Evolutionary conservation across 2,329 filamentous ascomycete species (phyloP).

Genomic region (Paracoccidioides brasiliensis): DNA sequence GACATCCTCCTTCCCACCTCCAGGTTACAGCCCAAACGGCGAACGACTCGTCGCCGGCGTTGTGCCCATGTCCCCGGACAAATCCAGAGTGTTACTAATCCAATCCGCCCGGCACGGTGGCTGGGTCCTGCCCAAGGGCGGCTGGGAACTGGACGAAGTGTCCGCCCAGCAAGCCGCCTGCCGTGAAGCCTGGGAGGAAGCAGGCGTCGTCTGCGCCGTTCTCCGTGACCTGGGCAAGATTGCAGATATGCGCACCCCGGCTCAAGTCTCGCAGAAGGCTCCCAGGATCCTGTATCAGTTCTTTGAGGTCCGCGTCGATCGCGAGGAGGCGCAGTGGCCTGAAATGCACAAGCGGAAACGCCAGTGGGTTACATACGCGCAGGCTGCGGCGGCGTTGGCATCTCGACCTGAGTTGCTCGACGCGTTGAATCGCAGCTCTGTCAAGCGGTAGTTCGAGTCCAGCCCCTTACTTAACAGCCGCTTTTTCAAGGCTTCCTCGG

Average conservation of each 20-base stretch:
- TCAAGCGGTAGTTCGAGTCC: constrained; percentile 34
- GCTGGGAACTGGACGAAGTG: constrained; percentile 90
- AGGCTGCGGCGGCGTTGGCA: constrained; percentile 66
- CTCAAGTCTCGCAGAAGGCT: constrained; percentile 42
- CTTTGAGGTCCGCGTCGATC: constrained; percentile 72
- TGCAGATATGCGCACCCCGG: constrained; percentile 55
- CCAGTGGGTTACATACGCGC: constrained; percentile 74
- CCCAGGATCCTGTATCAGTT: constrained; percentile 53
- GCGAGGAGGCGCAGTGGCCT: constrained; percentile 79
- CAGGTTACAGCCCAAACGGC: constrained; percentile 84
- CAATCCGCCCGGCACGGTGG: constrained; percentile 81
- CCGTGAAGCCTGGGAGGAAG: constrained; percentile 96
- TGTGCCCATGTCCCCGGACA: constrained; percentile 77
- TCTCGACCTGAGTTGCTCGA: constrained; percentile 76
- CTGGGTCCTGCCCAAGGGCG: constrained; percentile 96
- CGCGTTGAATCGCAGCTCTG: constrained; percentile 68
- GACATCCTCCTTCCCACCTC: neutral
- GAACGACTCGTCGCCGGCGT: constrained; percentile 92
- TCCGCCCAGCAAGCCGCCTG: constrained; percentile 71
- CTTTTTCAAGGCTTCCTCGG: too few species aligned
- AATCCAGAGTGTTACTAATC: constrained; percentile 79
- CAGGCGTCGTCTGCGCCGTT: constrained; percentile 76
- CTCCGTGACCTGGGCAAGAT: constrained; percentile 79
- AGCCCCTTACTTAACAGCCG: neutral
- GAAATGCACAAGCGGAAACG: constrained; percentile 85